Evolutionary conservation across 371 early-diverging fungal genomes (phyloP).

Genomic region (Saksenaea vasiformis): DNA sequence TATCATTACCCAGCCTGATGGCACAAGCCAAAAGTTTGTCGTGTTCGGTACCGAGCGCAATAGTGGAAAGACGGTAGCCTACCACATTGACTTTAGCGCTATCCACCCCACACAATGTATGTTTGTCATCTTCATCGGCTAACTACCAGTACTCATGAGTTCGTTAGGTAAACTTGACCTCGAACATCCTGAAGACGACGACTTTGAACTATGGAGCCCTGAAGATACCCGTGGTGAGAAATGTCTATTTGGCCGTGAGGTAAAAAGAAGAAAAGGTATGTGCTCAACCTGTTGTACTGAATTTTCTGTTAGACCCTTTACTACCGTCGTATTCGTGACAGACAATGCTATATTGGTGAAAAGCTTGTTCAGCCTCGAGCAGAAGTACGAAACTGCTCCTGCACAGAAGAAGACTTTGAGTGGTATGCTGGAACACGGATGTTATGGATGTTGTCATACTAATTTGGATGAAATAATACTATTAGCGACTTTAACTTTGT

Average conservation of each 20-base stretch:
- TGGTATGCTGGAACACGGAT: constrained; percentile 53
- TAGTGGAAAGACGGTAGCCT: constrained; percentile 49
- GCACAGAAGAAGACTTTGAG: constrained; percentile 85
- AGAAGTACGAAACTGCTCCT: constrained; percentile 68
- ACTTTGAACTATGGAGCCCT: constrained; percentile 82
- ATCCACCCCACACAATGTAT: constrained; percentile 67
- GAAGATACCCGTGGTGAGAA: constrained; percentile 51
- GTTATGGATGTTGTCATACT: too few relatives aligned
- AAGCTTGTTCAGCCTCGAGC: constrained; percentile 65
- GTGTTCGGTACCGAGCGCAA: constrained; percentile 58
- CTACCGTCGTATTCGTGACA: constrained; percentile 75
- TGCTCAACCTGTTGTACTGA: not conserved
- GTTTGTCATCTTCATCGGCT: not conserved
- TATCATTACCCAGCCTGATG: constrained; percentile 74
- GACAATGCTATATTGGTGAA: constrained; percentile 79
- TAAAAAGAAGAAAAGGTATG: constrained; percentile 7
- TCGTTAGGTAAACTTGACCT: constrained; percentile 33
- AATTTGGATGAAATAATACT: not conserved
- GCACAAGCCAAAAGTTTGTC: constrained; percentile 72
- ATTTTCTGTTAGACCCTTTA: constrained; percentile 55
- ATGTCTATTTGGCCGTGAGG: constrained; percentile 78
- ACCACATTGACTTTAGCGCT: constrained; percentile 79
- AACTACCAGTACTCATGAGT: not conserved
- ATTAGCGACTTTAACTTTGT: constrained; percentile 77
- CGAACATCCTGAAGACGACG: constrained; percentile 53